Base-by-base conservation (phyloP, 2,329 filamentous ascomycete species). In the Aspergillus neotritici region DNA sequence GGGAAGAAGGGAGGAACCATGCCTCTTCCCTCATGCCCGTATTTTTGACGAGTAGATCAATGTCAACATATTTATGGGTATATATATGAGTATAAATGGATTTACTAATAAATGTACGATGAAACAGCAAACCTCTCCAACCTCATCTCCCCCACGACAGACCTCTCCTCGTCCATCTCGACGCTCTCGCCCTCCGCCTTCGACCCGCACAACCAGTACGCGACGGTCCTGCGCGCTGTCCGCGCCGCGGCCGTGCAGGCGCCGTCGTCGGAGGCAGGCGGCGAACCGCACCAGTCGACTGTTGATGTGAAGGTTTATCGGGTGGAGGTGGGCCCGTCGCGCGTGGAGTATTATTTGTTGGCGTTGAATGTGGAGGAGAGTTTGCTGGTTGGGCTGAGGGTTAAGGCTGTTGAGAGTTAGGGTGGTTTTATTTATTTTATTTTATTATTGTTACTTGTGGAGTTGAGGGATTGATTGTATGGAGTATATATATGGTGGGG, bases 331-430 rank as follows among this genome's bases (percentile, higher is more conserved):
- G 80, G 78, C 34, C 71, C 72, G 10, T 79, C 82, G 17, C 77
- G 84, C 60, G 74, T 76, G 11, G 86, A 94, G 68, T 94, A 94
- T 66, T 95, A 83, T 77, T 71, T 95, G 46, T 70, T 95, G 36
- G 80, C 79, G 15, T 63, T 84, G 53, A 75, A 83, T 57, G 68
- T 68, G 12, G 70, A 76, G 39, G 76, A 74, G 10, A 76, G 74
- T 13, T 77, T 74, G 67, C 58, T 95, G 47, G 80, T 95, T 6
- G 90, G 90, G 11, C 75, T 84, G 43, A 91, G 87, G 74, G 86
- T 84, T 9, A 70, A 87, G 67, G 80, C 84, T 17, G 75, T 94
- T 50, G 89, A 95, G 74, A 81, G 77, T 57, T 85, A 60, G 48
- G 31, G 39, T 37, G 38, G 6, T 41, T 44, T n/a, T 31, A 31